These are phyloP conservation scores for Mycogone perniciosa DNA, from an alignment of 2,329 filamentous ascomycete genomes.

Conservation along the genomic window DNA sequence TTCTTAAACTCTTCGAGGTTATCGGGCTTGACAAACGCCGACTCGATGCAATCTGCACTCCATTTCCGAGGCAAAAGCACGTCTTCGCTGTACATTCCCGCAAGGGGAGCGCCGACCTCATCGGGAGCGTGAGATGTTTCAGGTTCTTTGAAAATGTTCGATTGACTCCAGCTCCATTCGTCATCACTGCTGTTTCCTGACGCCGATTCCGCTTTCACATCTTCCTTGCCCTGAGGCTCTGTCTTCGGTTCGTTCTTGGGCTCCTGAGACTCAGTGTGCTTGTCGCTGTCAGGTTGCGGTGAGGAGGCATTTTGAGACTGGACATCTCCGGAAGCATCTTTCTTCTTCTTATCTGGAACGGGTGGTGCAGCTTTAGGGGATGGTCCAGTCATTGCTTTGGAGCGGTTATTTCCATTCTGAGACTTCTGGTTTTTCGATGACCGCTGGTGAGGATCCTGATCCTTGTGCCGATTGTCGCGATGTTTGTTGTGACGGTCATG, in stretches of 20 bases:
- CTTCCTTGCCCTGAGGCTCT: background rate
- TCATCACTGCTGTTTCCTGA: background rate
- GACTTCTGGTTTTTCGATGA: constrained; percentile 20
- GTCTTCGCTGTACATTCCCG: constrained; percentile 34
- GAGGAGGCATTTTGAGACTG: background rate
- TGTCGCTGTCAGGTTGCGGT: background rate
- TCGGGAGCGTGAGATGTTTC: background rate
- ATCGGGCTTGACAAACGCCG: constrained; percentile 37
- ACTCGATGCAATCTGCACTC: constrained; percentile 38
- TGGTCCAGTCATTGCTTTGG: background rate
- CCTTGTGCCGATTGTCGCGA: constrained; percentile 24
- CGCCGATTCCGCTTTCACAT: background rate
- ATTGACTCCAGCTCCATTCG: background rate
- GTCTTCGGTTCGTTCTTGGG: background rate
- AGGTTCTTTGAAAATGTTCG: background rate
- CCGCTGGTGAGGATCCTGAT: constrained; percentile 17
- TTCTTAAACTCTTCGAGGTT: constrained; percentile 37
- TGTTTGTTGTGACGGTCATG: constrained; percentile 27
- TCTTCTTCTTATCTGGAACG: background rate
- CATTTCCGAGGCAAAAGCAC: constrained; percentile 40
- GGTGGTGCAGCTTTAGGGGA: background rate
- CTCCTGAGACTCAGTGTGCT: background rate
- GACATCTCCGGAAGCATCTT: background rate
- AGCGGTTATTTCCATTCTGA: constrained; percentile 7
- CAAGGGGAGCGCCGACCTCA: constrained; percentile 1